Percentiles rank a stretch among this genome's conserved stretches.
Evolutionary conservation across 2,329 filamentous ascomycete species (phyloP).

Genomic region (Monilinia aucupariae): DNA sequence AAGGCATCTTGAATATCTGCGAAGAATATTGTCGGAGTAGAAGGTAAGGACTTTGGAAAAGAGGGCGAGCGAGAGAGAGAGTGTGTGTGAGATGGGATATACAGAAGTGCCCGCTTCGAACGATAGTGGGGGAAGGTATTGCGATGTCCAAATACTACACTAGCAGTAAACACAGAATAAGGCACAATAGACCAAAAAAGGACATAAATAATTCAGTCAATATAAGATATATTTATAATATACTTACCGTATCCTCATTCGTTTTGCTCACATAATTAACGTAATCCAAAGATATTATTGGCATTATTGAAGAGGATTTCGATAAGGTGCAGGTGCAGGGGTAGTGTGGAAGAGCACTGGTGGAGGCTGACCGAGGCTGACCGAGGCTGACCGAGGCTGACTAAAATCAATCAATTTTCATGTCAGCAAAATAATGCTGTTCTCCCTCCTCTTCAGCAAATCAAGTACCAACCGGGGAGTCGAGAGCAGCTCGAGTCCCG

Average conservation of each 20-base stretch:
- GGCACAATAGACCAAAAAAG: background rate
- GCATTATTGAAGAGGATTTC: background rate
- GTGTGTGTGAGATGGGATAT: slow-evolving; percentile 1
- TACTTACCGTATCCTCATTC: too few relatives aligned
- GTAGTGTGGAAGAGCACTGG: background rate
- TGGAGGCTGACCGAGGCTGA: background rate
- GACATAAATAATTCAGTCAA: background rate
- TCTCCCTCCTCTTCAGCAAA: too few relatives aligned
- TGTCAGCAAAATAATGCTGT: slow-evolving; percentile 25
- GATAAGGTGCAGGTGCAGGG: background rate
- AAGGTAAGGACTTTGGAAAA: background rate
- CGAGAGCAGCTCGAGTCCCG: too few relatives aligned
- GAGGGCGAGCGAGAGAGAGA: background rate
- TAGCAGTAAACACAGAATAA: too few relatives aligned
- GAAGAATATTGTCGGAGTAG: background rate
- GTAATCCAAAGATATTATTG: too few relatives aligned
- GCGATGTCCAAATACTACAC: too few relatives aligned
- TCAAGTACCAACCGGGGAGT: too few relatives aligned
- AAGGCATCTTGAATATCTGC: slow-evolving; percentile 28
- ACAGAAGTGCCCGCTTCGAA: slow-evolving; percentile 15
- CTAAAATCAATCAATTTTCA: slow-evolving; percentile 17
- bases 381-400: slow-evolving; percentile 18
- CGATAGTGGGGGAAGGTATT: slow-evolving; percentile 8
- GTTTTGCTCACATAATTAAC: too few relatives aligned
- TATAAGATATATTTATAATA: too few relatives aligned